phyloP scores from a whole-genome alignment of 768 basidiomycete genomes.

The Pleurotus tuber-regium region DNA sequence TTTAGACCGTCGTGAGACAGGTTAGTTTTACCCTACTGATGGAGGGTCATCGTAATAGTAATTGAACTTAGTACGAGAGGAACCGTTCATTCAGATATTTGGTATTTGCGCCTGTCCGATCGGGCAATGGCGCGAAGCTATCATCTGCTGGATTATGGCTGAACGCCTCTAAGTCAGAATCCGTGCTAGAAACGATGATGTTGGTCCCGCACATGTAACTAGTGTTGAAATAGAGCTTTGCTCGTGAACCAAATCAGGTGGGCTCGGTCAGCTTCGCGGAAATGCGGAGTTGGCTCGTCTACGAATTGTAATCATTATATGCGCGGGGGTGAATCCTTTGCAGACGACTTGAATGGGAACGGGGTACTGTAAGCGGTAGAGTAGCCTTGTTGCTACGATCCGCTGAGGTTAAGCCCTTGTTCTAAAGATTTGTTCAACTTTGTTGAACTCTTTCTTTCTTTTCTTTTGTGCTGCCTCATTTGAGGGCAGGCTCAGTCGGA shows the following conservation, averaged over 20 bases:
- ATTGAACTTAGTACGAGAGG: constrained; percentile 83
- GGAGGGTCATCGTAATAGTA: constrained; percentile 72
- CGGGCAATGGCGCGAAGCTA: constrained; percentile 78
- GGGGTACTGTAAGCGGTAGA: constrained; percentile 76
- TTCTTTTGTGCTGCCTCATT: too few species aligned
- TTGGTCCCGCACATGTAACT: constrained; percentile 64
- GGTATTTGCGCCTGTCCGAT: constrained; percentile 79
- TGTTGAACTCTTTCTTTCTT: constrained; percentile 43
- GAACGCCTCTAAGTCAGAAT: constrained; percentile 84
- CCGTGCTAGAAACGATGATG: constrained; percentile 74
- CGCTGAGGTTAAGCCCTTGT: constrained; percentile 74
- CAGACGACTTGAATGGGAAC: constrained; percentile 77
- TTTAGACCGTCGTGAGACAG: constrained; percentile 84
- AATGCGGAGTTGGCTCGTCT: constrained; percentile 50
- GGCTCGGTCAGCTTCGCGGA: constrained; percentile 47
- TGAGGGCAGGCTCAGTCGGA: constrained; percentile 37
- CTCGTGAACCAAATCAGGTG: constrained; percentile 67
- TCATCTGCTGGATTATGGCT: constrained; percentile 84
- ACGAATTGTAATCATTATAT: constrained; percentile 65
- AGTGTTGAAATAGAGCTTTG: constrained; percentile 67
- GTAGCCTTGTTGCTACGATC: constrained; percentile 80
- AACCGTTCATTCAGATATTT: constrained; percentile 82
- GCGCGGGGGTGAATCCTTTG: constrained; percentile 73
- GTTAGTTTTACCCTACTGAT: constrained; percentile 87
- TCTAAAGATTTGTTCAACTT: constrained; percentile 66